Base-by-base conservation (phyloP, 192 early-diverging fungal species). In the Backusella westeae region DNA sequence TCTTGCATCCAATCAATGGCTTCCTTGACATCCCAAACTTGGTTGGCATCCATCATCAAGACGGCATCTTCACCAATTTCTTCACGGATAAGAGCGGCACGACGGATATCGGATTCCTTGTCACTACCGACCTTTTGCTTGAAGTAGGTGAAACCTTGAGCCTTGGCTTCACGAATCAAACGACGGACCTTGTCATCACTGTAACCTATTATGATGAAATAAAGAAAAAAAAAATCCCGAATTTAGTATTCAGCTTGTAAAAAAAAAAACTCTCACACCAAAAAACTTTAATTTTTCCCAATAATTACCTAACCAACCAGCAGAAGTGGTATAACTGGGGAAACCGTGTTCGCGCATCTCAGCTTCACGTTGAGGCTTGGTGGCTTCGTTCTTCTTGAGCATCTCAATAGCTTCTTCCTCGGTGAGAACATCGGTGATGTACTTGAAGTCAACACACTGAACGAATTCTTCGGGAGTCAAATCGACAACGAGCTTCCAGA, bases 1-100 rank as follows among this genome's bases (percentile, higher is more conserved):
- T 78, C 75, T 39, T 85, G 23, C 83, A 85, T 85, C 81, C 82
- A 83, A 21, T 82, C 83, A 75, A 85, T 85, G 17, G 84, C 84
- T 65, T 85, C 71, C 29, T 85, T 53, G 34, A 85, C 84, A 77
- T 84, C 84, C 84, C 84, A 85, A 49, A 85, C 80, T 53, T 85
- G 84, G 77, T 85, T 85, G 17, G 84, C 84, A 70, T 85, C 84
- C 77, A 85, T 85, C 84, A 85, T 85, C 75, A 85, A 73, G 3
- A 78, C 69, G 26, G 72, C 77, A 12, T 85, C 80, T 6, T 84
- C 67, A 44, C 84, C 84, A 78, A 83, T 81, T 72, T 78, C 84
- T 42, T 79, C 75, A 52, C 84, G 84, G 10, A 85, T 85, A 66
- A 85, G 71, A 34, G 53, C 67, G 15, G 84, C 84, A 59, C 83